Evolutionary conservation across 177 flowering plant species (phyloP), one percentile per base, ranked within the genome.

Genomic region (Telopea speciosissima): DNA sequence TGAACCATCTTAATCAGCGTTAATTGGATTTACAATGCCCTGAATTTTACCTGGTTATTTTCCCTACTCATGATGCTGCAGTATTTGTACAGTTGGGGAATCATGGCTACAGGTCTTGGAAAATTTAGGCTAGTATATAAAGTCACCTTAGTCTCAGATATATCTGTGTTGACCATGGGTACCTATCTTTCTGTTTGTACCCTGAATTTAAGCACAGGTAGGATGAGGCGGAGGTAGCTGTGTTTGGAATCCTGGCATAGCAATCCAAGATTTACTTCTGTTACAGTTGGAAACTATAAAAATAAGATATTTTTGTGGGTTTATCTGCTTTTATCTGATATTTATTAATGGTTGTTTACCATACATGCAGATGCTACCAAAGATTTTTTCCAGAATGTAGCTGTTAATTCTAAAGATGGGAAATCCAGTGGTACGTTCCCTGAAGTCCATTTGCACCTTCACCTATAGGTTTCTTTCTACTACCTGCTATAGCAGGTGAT

Each of bases 301-400:
- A 26, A 14, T 13, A 14, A 3, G 10, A 62, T 62, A 16, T 26
- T 62, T 28, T 1, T 28, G 5, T 7, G n/a, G 31, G 63, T 61
- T 23, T 11, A 61, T 24, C 16, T 23, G 13, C 42, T 69, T n/a
- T 69, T 1, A 13, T 45, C 26, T 24, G 4, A 14, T 66, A 14
- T 11, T 11, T 31, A 16, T 66, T 44, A 10, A 24, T 58, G 52
- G 16, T 72, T 62, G 62, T 54, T 19, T 23, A 12, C 44, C 72
- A 73, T 68, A 67, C 64, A 2, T 77, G 83, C 90, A 91, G 97
- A 91, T 85, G 92, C 90, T 61, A 78, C 88, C 14, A 89, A 85
- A 75, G 88, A 81, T 7, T 88, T 84, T 74, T 89, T 82, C 62
- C 78, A 83, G 49, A 82, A 82, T 73, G 86, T 76, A 60, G 88